Base-by-base conservation (phyloP, 2,329 filamentous ascomycete genomes). In the Sarocladium brachiariae region DNA sequence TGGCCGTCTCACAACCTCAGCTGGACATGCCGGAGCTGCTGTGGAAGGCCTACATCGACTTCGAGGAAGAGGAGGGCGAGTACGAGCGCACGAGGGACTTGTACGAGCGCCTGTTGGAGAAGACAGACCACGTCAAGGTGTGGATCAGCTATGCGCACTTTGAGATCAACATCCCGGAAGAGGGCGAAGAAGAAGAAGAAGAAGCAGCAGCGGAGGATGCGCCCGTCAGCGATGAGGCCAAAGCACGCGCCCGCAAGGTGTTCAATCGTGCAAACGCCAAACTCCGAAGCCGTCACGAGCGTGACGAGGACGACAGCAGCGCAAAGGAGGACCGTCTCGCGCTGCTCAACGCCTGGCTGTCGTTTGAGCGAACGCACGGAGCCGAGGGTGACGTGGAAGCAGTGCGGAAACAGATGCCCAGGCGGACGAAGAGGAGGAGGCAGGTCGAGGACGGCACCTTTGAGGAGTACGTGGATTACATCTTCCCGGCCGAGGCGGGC, bases 141-240 rank as follows among this genome's bases (percentile, higher is more conserved):
- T 99, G 93, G 93, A 95, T 93, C 68, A 92, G 88, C 66, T 99
- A 92, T 70, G 93, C 93, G n/a, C 88, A 95, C 66, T 97, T 99
- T 63, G 93, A 99, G 69, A 89, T 97, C 72, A 92, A 93, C 65
- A 84, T 96, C 0, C 89, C 90, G 39, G 90, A 95, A 52, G 80
- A 81, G 35, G 81, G 79, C 18, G 75, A 75, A 4, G 80, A 80
- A 19, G 78, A 75, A 3, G 80, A 80, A 23, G 75, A 75, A 4
- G 80, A 80, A 19, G 78, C 75, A 3, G 80, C 80, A 23, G 78
- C 80, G 18, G 81, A 84, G 53, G 83, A 86, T 73, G 81, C 61
- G 70, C 84, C 70, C 2, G 79, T 95, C 61, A 89, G 86, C 68
- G 89, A 93, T 19, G 84, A 84, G 53, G 90, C 92, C 57, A 96